Evolutionary conservation across 2,329 filamentous ascomycete genomes (phyloP).

Genomic region (Cordyceps cicadae): DNA sequence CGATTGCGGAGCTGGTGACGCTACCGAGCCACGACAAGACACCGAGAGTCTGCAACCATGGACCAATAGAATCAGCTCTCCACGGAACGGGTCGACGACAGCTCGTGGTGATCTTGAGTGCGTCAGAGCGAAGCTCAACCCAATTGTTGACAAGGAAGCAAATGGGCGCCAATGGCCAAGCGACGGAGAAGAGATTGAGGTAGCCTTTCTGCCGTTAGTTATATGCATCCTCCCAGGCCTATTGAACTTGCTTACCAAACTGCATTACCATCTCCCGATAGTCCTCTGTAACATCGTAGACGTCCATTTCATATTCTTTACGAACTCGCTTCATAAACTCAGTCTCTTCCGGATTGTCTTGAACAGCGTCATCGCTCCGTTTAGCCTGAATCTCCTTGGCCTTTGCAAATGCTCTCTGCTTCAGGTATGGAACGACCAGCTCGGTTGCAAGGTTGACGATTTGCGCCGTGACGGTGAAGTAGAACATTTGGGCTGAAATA

Average conservation of each 20-base stretch:
- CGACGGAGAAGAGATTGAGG: slow-evolving; percentile 79
- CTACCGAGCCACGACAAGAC: slow-evolving; percentile 94
- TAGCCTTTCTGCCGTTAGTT: slow-evolving; percentile 51
- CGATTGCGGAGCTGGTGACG: slow-evolving; percentile 76
- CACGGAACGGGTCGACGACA: slow-evolving; percentile 84
- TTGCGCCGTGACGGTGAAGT: slow-evolving; percentile 90
- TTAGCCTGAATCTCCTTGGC: slow-evolving; percentile 66
- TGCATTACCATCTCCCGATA: slow-evolving; percentile 91
- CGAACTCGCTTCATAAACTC: slow-evolving; percentile 75
- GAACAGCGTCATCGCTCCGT: slow-evolving; percentile 35
- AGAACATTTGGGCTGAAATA: slow-evolving; percentile 86
- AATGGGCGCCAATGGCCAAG: slow-evolving; percentile 87
- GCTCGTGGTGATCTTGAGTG: slow-evolving; percentile 85
- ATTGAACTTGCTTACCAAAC: slow-evolving; percentile 40
- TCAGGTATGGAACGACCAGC: slow-evolving; percentile 74
- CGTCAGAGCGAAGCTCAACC: slow-evolving; percentile 88
- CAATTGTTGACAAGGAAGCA: slow-evolving; percentile 94
- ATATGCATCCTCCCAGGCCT: not conserved
- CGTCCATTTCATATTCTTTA: slow-evolving; percentile 69
- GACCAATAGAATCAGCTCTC: slow-evolving; percentile 87
- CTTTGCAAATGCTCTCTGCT: slow-evolving; percentile 68
- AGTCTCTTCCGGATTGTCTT: slow-evolving; percentile 69
- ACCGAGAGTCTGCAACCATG: slow-evolving; percentile 76
- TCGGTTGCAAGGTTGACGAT: slow-evolving; percentile 82
- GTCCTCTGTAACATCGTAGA: slow-evolving; percentile 85